Base-by-base conservation (phyloP, 2,329 filamentous ascomycete species). In the Fusarium marasasianum region DNA sequence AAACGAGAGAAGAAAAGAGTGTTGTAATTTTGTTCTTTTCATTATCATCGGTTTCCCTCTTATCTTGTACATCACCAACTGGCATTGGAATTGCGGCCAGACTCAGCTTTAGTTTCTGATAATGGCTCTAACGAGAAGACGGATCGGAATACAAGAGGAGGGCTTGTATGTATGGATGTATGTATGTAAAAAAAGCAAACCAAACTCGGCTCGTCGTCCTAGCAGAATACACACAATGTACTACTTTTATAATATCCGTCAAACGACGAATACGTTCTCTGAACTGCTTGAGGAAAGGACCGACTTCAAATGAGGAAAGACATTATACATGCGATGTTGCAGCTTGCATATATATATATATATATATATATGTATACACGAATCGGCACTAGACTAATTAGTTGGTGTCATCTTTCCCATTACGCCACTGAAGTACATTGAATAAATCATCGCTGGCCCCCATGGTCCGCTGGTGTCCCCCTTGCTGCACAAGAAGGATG, bases 401-500 rank as follows among this genome's bases (percentile, higher is more conserved):
- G 18, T 44, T 38, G 37, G 33, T 53, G 22, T 20, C 31, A n/a
- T 41, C 10, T 11, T 31, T 48, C 26, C n/a, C 18, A 29, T 35
- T 22, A 31, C 10, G 51, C 31, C 3, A 18, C 9, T 40, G 24
- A 38, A 44, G 33, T 18, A 31, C 40, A 15, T 44, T 31, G 26
- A 31, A 15, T 38, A 37, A 22, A 44, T 57, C 43, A 69, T 40
- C 44, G 50, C 56, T 44, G 26, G 26, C 63, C 64, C 35, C 55
- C 55, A 41, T 70, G 51, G 40, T 66, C 62, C 13, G 24, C 43
- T 12, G 54, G 18, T 24, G 57, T 47, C 26, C 62, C 66, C 45
- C 61, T 59, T 43, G 53, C 47, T 43, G 50, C 63, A 26, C 66
- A 78, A 50, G 78, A 80, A 18, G 83, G 83, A 73, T 82, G 82